phyloP scores from a whole-genome alignment of 2,329 filamentous ascomycete genomes.

The Exophiala xenobiotica region DNA sequence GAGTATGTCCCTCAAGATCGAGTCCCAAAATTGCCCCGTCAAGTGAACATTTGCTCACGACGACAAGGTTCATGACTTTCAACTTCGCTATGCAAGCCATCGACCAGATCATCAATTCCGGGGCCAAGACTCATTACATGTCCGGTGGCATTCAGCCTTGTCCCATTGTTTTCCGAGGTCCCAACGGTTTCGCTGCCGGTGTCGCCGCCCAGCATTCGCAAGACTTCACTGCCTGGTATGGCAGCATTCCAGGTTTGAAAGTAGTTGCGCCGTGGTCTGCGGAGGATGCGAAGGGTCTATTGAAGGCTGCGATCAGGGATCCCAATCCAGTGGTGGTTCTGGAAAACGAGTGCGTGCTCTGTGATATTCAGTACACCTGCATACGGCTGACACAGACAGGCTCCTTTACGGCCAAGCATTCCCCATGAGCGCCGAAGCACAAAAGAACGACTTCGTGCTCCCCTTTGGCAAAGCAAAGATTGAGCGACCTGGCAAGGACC shows the following conservation, averaged over 20 bases:
- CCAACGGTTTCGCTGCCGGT: constrained; percentile 95
- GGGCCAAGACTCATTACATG: constrained; percentile 99
- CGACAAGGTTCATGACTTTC: constrained; percentile 99
- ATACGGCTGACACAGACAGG: constrained; percentile 50
- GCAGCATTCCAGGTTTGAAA: constrained; percentile 95
- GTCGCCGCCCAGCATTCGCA: constrained; percentile 98
- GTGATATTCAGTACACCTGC: neutral
- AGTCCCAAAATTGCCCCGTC: neutral
- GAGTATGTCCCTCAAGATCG: constrained; percentile 57
- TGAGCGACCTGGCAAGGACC: constrained; percentile 90
- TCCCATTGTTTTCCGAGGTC: constrained; percentile 99
- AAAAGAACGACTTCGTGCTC: constrained; percentile 94
- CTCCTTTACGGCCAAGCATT: constrained; percentile 88
- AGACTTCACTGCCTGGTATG: constrained; percentile 98
- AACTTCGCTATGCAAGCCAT: constrained; percentile 99
- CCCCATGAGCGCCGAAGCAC: constrained; percentile 95
- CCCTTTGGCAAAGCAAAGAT: constrained; percentile 99
- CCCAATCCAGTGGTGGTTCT: constrained; percentile 93
- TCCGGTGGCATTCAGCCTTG: constrained; percentile 98
- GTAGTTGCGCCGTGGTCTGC: constrained; percentile 94
- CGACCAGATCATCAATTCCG: constrained; percentile 99
- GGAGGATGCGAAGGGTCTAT: constrained; percentile 95
- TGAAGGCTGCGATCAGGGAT: constrained; percentile 97
- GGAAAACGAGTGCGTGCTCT: constrained; percentile 68
- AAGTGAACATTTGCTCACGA: neutral